Conservation (phyloP, 169 alveolate species). For the Babesia bigemina region DNA sequence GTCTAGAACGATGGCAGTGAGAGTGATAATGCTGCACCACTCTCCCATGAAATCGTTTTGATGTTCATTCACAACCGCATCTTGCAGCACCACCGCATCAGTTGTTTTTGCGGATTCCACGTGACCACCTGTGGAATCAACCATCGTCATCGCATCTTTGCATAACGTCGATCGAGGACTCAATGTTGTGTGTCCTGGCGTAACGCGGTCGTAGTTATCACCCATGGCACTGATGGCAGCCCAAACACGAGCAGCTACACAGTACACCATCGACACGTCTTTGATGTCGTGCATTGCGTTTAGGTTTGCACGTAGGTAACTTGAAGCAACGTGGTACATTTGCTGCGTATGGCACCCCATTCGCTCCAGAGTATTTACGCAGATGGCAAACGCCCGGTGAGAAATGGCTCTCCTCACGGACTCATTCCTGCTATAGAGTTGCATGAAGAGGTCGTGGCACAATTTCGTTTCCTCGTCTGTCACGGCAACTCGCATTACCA, state of each 20-base stretch:
- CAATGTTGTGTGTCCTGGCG: background rate
- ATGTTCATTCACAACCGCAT: too few species aligned
- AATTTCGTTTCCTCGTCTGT: background rate
- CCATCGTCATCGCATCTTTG: too few species aligned
- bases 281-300: slow-evolving; percentile 6
- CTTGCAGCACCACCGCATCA: background rate
- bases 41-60: too few species aligned
- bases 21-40: background rate
- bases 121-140: too few species aligned
- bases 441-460: slow-evolving; percentile 17
- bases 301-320: slow-evolving; percentile 14
- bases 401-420: background rate
- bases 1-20: slow-evolving; percentile 15
- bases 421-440: slow-evolving; percentile 12
- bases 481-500: slow-evolving; percentile 11
- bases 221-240: background rate
- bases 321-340: slow-evolving; percentile 14
- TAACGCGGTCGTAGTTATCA: background rate
- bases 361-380: slow-evolving; percentile 43
- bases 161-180: too few species aligned
- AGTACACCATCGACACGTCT: slow-evolving; percentile 58
- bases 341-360: slow-evolving; percentile 34
- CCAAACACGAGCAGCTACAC: background rate
- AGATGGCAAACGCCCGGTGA: slow-evolving; percentile 48
- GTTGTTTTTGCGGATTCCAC: background rate